Conservation (phyloP, 352 stramenopile species). For the Phytophthora ramorum region DNA sequence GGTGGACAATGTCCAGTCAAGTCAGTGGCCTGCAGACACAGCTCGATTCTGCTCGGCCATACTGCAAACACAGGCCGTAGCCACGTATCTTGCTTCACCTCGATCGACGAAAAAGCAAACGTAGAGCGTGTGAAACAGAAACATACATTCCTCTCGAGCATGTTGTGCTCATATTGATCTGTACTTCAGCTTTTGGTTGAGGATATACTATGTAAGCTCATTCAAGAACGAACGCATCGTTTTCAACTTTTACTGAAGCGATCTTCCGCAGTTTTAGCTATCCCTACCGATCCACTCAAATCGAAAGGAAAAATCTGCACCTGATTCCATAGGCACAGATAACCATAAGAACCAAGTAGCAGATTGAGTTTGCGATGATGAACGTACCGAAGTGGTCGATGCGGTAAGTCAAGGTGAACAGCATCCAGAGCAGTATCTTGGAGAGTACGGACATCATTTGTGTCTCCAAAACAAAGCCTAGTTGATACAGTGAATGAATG, state of each 20-base stretch:
- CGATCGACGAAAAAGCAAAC: constrained; percentile 3
- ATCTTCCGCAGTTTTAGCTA: not conserved
- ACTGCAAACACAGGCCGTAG: constrained; percentile 70
- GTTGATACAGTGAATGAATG: constrained; percentile 20
- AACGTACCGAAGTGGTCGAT: constrained; percentile 14
- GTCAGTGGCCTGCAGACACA: constrained; percentile 43
- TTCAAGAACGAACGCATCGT: no score
- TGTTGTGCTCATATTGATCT: not conserved
- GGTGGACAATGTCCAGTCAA: constrained; percentile 56
- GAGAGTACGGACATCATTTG: constrained; percentile 7
- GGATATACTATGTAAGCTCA: not conserved
- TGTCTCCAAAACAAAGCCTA: constrained; percentile 31
- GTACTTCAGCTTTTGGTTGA: not conserved
- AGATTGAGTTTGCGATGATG: not conserved
- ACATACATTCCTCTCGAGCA: not conserved
- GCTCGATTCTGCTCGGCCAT: constrained; percentile 52
- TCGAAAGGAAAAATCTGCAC: not conserved
- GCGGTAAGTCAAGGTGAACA: constrained; percentile 3
- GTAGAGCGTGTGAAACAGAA: not conserved
- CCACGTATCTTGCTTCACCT: constrained; percentile 37
- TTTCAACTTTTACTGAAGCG: no score
- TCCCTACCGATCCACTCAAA: not conserved
- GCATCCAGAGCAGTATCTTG: constrained; percentile 19
- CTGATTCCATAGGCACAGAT: not conserved
- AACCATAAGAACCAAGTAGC: not conserved